A percentile compares a stretch with the other conserved stretches of the same genome.
Evolutionary conservation across 2,329 filamentous ascomycete genomes (phyloP).

Genomic region (Thermothelomyces thermophilus): DNA sequence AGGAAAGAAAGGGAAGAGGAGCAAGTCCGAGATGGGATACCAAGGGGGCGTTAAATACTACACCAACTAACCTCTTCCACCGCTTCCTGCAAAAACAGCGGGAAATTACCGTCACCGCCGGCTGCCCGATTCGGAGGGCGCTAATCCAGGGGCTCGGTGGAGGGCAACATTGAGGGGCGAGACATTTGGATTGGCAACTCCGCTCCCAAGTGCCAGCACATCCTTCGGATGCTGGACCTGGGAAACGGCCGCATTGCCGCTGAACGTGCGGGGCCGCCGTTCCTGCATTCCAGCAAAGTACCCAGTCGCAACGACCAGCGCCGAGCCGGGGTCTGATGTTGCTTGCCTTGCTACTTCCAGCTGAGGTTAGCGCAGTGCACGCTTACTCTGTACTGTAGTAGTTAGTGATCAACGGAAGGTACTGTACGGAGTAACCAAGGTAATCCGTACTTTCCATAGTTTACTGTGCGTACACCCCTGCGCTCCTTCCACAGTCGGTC

Average conservation of each 20-base stretch:
- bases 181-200: constrained; percentile 15
- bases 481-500: too few species aligned
- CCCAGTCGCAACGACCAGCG: constrained; percentile 1
- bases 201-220: constrained; percentile 10
- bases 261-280: constrained; percentile 9
- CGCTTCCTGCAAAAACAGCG: constrained; percentile 4
- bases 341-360: background rate
- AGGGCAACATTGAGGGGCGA: constrained; percentile 18
- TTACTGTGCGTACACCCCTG: too few species aligned
- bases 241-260: constrained; percentile 2
- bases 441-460: too few species aligned
- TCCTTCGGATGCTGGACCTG: constrained; percentile 3
- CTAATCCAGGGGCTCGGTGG: constrained; percentile 29
- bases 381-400: too few species aligned
- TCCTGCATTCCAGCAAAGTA: constrained; percentile 9
- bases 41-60: constrained; percentile 31
- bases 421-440: too few species aligned
- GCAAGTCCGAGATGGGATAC: constrained; percentile 14
- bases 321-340: constrained; percentile 8
- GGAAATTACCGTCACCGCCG: constrained; percentile 23
- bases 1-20: constrained; percentile 26
- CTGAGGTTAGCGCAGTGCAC: too few species aligned
- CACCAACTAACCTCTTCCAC: background rate
- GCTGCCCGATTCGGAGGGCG: constrained; percentile 21
- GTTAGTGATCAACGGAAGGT: too few species aligned